Evolutionary conservation across 164 flowering plant genomes (phyloP).

Genomic region (Dillenia suffruticosa): DNA sequence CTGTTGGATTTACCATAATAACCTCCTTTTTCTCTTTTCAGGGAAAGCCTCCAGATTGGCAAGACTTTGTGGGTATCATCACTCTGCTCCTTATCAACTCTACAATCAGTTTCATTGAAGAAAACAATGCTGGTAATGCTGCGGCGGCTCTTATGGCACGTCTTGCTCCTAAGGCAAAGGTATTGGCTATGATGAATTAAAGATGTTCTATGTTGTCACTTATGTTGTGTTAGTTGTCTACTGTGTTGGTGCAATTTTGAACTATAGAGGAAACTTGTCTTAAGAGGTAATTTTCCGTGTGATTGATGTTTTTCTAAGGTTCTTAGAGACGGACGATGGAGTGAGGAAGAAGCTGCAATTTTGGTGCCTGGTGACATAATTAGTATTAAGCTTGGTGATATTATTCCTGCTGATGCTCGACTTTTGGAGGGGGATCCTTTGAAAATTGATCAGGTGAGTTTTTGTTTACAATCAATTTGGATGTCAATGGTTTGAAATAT

Average conservation of each 20-base stretch:
- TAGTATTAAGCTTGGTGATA: slow-evolving; percentile 81
- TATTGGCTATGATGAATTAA: slow-evolving; percentile 8
- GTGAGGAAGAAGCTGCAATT: slow-evolving; percentile 71
- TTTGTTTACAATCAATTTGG: background rate
- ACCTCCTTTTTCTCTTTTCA: slow-evolving; percentile 18
- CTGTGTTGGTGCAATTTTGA: no score
- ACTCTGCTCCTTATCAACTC: slow-evolving; percentile 73
- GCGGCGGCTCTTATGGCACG: slow-evolving; percentile 95
- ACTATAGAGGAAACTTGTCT: no score
- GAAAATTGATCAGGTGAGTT: slow-evolving; percentile 71
- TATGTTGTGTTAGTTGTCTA: no score
- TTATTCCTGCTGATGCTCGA: slow-evolving; percentile 81
- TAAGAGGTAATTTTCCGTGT: no score
- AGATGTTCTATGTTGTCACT: no score
- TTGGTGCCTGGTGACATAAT: slow-evolving; percentile 83
- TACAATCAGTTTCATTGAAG: slow-evolving; percentile 86
- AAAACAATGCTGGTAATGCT: slow-evolving; percentile 93
- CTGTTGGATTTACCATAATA: background rate
- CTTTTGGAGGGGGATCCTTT: slow-evolving; percentile 81
- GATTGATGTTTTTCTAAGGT: slow-evolving; percentile 29
- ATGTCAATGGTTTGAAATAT: no score
- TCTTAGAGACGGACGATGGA: slow-evolving; percentile 76
- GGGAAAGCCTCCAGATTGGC: slow-evolving; percentile 91
- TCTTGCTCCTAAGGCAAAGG: slow-evolving; percentile 88
- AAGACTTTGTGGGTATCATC: slow-evolving; percentile 82